Conservation (phyloP, 257 asterid genomes). For the Sherardia arvensis region DNA sequence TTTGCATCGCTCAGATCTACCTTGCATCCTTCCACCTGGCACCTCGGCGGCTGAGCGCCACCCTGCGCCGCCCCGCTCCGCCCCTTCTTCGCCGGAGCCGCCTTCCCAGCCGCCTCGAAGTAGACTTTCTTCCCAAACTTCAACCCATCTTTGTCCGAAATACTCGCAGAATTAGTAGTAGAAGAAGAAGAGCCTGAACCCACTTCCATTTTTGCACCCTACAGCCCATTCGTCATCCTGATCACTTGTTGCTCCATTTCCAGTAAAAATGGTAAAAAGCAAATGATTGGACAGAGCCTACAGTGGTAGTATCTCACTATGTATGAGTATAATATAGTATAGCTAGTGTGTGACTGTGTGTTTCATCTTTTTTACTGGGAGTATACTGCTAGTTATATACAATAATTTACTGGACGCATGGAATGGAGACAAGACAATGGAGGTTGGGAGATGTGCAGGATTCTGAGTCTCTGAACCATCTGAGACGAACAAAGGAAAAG, state of each 20-base stretch:
- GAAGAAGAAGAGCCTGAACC: conserved; percentile 46
- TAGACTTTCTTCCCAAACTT: conserved; percentile 78
- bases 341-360: neutral
- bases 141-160: conserved; percentile 33
- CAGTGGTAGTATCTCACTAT: neutral
- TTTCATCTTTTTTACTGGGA: neutral
- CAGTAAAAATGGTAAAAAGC: neutral
- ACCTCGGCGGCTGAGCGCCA: conserved; percentile 67
- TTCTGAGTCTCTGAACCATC: conserved; percentile 6
- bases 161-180: conserved; percentile 18
- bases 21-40: conserved; percentile 92
- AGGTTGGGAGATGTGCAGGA: conserved; percentile 25
- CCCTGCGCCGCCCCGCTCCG: conserved; percentile 39
- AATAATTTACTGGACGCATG: neutral
- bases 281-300: neutral
- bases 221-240: conserved; percentile 36
- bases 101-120: conserved; percentile 47
- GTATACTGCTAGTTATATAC: neutral
- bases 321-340: too few species aligned
- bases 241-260: neutral
- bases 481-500: conserved; percentile 14
- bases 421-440: conserved; percentile 35
- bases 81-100: conserved; percentile 56
- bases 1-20: conserved; percentile 92
- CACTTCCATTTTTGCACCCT: conserved; percentile 57